A percentile compares a stretch with the other conserved stretches of the same genome.
phyloP scores from a whole-genome alignment of 2,329 filamentous ascomycete species.

The Orbilia oligospora region DNA sequence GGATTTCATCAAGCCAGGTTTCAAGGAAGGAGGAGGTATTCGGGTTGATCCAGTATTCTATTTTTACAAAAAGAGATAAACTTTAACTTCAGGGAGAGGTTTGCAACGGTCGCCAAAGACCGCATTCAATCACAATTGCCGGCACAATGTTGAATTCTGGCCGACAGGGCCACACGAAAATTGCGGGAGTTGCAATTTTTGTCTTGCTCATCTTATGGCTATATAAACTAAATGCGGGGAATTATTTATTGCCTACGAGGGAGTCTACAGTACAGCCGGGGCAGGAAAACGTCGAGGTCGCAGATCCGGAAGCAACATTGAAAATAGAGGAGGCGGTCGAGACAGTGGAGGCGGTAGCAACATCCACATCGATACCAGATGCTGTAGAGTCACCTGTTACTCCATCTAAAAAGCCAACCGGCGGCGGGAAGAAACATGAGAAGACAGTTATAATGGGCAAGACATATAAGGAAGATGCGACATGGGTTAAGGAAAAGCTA shows the following conservation, averaged over 20 bases:
- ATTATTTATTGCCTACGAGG: background rate
- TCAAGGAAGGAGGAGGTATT: background rate
- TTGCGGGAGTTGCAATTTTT: background rate
- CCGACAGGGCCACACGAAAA: constrained; percentile 2
- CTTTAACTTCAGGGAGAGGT: background rate
- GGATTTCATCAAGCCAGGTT: background rate
- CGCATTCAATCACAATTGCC: background rate
- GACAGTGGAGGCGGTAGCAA: background rate
- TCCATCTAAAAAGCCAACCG: background rate
- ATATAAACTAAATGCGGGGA: constrained; percentile 6
- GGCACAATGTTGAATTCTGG: constrained; percentile 16
- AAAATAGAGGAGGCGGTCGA: background rate
- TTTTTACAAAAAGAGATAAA: background rate
- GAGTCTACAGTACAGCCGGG: background rate
- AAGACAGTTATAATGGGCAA: constrained; percentile 56
- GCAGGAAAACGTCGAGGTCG: constrained; percentile 4
- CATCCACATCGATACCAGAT: background rate
- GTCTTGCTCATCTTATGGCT: constrained; percentile 22
- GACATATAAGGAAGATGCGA: constrained; percentile 28
- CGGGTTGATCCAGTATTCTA: background rate
- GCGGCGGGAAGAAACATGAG: background rate
- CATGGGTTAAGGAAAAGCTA: constrained; percentile 42
- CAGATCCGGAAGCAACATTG: background rate
- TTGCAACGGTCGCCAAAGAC: background rate
- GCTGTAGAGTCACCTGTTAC: background rate